phyloP scores from a whole-genome alignment of 352 stramenopile species.

The Globisporangium viniferum region DNA sequence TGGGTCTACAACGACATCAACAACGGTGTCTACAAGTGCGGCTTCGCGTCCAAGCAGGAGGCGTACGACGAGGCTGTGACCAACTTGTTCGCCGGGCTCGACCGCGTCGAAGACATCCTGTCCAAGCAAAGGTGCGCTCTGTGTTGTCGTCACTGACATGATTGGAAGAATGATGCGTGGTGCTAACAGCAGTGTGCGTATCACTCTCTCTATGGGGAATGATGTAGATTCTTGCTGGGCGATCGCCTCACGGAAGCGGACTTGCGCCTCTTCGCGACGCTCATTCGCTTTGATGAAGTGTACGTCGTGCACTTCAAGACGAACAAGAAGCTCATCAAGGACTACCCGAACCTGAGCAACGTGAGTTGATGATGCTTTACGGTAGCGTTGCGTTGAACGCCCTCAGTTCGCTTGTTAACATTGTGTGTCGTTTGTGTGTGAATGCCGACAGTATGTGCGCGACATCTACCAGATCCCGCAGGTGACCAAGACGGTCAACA shows the following conservation, averaged over 20 bases:
- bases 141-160: conserved; percentile 10
- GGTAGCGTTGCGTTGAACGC: background rate
- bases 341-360: conserved; percentile 87
- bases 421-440: conserved; percentile 8
- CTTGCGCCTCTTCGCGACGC: conserved; percentile 75
- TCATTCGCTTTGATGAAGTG: conserved; percentile 82
- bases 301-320: conserved; percentile 89
- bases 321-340: conserved; percentile 85
- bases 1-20: conserved; percentile 93
- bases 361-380: conserved; percentile 23
- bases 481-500: conserved; percentile 88
- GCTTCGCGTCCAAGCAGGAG: conserved; percentile 85
- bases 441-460: conserved; percentile 48
- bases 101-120: conserved; percentile 71
- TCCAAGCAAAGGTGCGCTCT: conserved; percentile 38
- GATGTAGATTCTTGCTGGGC: conserved; percentile 46
- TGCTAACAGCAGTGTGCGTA: background rate
- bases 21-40: conserved; percentile 92
- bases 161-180: background rate
- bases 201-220: background rate
- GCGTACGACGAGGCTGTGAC: conserved; percentile 85
- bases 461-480: conserved; percentile 93
- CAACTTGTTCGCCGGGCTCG: conserved; percentile 67
- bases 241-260: conserved; percentile 76
- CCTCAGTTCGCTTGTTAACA: background rate